Conservation (phyloP, 352 stramenopile genomes). For the Globisporangium cederbergense region DNA sequence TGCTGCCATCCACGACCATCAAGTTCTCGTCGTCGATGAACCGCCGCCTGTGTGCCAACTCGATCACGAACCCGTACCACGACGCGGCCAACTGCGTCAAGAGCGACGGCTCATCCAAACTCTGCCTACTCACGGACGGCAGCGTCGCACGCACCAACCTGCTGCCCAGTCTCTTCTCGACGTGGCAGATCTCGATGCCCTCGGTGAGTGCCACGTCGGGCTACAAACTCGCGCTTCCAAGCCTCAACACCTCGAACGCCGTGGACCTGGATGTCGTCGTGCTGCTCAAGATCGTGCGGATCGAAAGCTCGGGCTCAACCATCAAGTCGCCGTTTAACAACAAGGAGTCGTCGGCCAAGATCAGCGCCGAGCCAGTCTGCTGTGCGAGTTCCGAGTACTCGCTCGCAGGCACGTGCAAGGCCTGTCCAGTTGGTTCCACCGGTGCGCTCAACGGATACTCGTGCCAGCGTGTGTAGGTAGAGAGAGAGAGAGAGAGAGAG, state of each 20-base stretch:
- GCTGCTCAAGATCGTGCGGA: slow-evolving; percentile 1
- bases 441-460: slow-evolving; percentile 6
- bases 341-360: not conserved
- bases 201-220: not conserved
- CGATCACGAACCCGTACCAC: slow-evolving; percentile 5
- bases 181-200: slow-evolving; percentile 3
- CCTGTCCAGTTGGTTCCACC: not conserved
- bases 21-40: slow-evolving; percentile 5
- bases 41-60: not conserved
- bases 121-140: not conserved
- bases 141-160: not conserved
- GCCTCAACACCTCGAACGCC: not conserved
- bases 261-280: slow-evolving; percentile 4
- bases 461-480: not conserved
- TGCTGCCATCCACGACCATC: not conserved
- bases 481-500: not conserved
- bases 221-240: slow-evolving; percentile 1
- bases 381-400: slow-evolving; percentile 1
- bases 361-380: not conserved
- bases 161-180: slow-evolving; percentile 1
- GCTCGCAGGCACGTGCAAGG: not conserved
- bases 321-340: not conserved
- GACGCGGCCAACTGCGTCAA: not conserved
- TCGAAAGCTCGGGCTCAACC: not conserved
- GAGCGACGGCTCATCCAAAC: not conserved